Conservation (phyloP, 257 asterid genomes). For the Solanum chmielewskii region DNA sequence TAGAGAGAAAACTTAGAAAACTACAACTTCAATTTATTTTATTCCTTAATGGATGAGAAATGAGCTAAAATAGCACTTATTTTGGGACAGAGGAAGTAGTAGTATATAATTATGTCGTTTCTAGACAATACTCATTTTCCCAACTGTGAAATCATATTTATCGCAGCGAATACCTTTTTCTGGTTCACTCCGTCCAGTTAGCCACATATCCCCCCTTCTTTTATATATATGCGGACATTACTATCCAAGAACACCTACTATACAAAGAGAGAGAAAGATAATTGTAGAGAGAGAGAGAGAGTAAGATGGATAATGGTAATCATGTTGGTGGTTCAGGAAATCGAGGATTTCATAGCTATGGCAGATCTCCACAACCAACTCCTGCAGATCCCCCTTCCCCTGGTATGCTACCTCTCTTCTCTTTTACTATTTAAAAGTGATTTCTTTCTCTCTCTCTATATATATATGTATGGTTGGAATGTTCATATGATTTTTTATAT, state of each 20-base stretch:
- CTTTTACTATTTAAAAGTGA: not conserved
- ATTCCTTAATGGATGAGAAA: not conserved
- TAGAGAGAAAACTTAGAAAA: not conserved
- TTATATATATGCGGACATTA: constrained; percentile 15
- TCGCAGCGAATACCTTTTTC: constrained; percentile 44
- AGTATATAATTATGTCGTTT: not conserved
- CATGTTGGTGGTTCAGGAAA: constrained; percentile 21
- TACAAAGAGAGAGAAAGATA: not conserved
- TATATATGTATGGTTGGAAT: not conserved
- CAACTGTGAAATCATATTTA: constrained; percentile 29
- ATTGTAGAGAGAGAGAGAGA: not conserved
- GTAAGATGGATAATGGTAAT: not conserved
- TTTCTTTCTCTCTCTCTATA: too few relatives aligned
- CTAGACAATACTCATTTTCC: constrained; percentile 37
- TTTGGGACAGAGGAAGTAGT: not conserved
- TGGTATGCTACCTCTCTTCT: not conserved
- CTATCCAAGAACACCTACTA: not conserved
- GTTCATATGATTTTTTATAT: too few relatives aligned
- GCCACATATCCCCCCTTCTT: constrained; percentile 29
- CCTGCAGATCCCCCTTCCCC: not conserved
- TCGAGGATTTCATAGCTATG: constrained; percentile 58
- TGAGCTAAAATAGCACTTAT: not conserved
- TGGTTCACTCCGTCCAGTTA: constrained; percentile 45
- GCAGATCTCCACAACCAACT: constrained; percentile 9
- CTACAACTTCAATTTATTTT: not conserved